Evolutionary conservation across 2,329 filamentous ascomycete genomes (phyloP), one percentile per base, ranked within the genome.

Genomic region (Didymosphaeria variabile): DNA sequence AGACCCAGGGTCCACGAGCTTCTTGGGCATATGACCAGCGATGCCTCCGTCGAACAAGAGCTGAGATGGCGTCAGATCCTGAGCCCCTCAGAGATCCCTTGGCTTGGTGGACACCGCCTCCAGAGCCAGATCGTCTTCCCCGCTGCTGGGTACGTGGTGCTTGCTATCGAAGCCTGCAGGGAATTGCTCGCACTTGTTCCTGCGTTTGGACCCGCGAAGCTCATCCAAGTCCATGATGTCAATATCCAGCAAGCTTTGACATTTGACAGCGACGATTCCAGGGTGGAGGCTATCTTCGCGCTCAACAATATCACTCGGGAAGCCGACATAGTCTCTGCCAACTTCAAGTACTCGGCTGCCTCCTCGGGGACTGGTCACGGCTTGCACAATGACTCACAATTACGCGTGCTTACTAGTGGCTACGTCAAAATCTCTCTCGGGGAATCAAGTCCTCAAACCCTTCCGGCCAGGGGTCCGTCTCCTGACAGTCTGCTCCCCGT

Each of bases 91-190:
- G 63, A 70, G 36, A 29, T 67, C 6, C 32, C 62, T 0, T 72
- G 71, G 71, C 15, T 74, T 1, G 2, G 4, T 1, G 68, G 62
- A 2, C 71, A 74, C 46, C 12, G 58, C 2, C 21, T 74, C 0
- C 65, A 71, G 40, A 64, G 63, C 1, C 71, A 80, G 9, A 68
- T 79, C 0, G 67, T 85, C 0, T 83, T 82, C 40, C 84, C 84
- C 0, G 79, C 68, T 1, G 79, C 83, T 1, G 83, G 75, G 0
- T 84, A 81, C 58, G 59, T 84, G 0, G 68, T 74, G 4, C 81
- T 82, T 69, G 79, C 76, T 0, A n/a, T 71, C 2, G 70, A 74
- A 46, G 70, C 71, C 23, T 60, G 53, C 2, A 55, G 32, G n/a
- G 15, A 58, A 21, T 26, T 54, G 32, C 34, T 55, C 17, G 36